Conservation (phyloP, 345 rosid genomes). For the Aegle marmelos region DNA sequence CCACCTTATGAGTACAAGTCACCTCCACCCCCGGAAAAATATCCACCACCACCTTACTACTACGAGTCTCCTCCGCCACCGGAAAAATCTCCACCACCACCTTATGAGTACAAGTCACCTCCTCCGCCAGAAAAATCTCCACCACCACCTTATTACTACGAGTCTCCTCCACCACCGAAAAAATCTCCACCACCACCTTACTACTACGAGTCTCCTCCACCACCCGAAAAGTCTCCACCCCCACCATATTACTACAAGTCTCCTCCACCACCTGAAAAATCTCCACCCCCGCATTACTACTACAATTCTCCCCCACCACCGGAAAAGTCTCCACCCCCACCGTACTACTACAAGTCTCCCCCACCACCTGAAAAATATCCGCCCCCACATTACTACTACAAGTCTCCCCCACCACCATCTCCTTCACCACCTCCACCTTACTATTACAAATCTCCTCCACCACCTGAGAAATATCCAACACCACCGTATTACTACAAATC, state of each 20-base stretch:
- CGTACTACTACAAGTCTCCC: slow-evolving; percentile 1
- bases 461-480: slow-evolving; percentile 32
- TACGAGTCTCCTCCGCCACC: slow-evolving; percentile 32
- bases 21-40: neutral
- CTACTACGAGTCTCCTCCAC: slow-evolving; percentile 51
- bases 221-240: slow-evolving; percentile 42
- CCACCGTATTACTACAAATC: slow-evolving; percentile 17
- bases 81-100: slow-evolving; percentile 15
- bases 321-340: slow-evolving; percentile 24
- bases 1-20: slow-evolving; percentile 11
- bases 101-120: slow-evolving; percentile 23
- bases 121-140: slow-evolving; percentile 23
- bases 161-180: slow-evolving; percentile 41
- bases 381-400: slow-evolving; percentile 40
- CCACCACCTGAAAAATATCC: slow-evolving; percentile 27
- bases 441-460: slow-evolving; percentile 56
- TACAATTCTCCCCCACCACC: slow-evolving; percentile 46
- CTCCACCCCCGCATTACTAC: slow-evolving; percentile 33
- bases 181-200: slow-evolving; percentile 40
- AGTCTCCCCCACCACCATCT: slow-evolving; percentile 58
- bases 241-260: slow-evolving; percentile 39
- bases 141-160: slow-evolving; percentile 23
- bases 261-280: slow-evolving; percentile 36
- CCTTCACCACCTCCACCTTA: slow-evolving; percentile 49
- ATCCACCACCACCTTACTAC: neutral